A percentile compares a stretch with the other conserved stretches of the same genome.
Conservation (phyloP, 345 rosid species). For the Gossypium longicalyx region DNA sequence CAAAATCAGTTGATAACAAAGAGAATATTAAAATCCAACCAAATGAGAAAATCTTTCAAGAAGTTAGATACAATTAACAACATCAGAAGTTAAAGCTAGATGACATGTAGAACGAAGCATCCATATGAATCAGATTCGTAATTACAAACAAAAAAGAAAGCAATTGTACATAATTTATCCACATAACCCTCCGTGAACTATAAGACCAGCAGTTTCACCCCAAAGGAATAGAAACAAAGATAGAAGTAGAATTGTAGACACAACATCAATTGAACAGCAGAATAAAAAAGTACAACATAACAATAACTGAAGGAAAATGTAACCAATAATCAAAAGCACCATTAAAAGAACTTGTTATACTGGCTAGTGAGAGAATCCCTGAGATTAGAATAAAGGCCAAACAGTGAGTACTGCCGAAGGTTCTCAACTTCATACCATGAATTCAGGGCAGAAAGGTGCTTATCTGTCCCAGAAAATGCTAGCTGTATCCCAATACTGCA, state of each 20-base stretch:
- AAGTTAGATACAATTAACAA: not conserved
- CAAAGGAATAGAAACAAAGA: not conserved
- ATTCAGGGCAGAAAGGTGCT: slow-evolving; percentile 73
- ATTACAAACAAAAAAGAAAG: slow-evolving; percentile 4
- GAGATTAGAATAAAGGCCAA: slow-evolving; percentile 75
- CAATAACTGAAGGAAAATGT: not conserved
- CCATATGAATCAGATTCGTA: not conserved
- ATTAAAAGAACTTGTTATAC: slow-evolving; percentile 58
- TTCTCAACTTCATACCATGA: slow-evolving; percentile 97
- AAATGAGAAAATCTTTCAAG: not conserved
- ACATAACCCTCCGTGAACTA: not conserved
- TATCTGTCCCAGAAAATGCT: slow-evolving; percentile 96
- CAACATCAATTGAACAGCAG: slow-evolving; percentile 10
- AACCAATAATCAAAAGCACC: slow-evolving; percentile 15
- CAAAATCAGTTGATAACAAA: slow-evolving; percentile 6
- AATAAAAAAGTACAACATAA: slow-evolving; percentile 3
- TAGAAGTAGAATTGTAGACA: not conserved
- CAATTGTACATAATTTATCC: slow-evolving; percentile 6
- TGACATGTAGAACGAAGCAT: not conserved
- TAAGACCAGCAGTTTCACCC: not conserved
- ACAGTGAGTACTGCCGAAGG: slow-evolving; percentile 89
- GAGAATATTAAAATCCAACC: not conserved
- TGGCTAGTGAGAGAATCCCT: slow-evolving; percentile 64
- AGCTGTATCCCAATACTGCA: slow-evolving; percentile 94
- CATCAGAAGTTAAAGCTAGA: slow-evolving; percentile 1